Base-by-base conservation (phyloP, 2,329 filamentous ascomycete species). In the Mollisiaceae sp. region DNA sequence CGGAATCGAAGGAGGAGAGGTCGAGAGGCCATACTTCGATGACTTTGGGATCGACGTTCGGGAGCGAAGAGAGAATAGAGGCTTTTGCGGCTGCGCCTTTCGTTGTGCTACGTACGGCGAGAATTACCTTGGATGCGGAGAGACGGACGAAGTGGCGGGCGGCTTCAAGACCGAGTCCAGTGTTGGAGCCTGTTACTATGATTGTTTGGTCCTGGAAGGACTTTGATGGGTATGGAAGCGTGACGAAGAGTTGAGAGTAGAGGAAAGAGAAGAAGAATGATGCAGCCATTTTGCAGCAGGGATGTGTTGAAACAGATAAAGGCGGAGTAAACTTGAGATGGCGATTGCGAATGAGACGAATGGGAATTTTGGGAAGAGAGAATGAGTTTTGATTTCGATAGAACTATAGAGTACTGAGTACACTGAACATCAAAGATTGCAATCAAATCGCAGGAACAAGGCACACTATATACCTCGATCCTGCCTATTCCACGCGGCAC, bases 101-200 rank as follows among this genome's bases (percentile, higher is more conserved):
- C 4, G 74, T 70, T 0, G 73, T 62, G 54, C 70, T 74, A 20
- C 82, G 76, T 2, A 81, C 79, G 4, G 75, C 82, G 41, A 84
- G 73, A 24, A 83, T 78, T 0, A 83, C 69, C 6, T 72, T 77
- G 0, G 69, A 69, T 1, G 77, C 67, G 1, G 77, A 76, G 3
- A 80, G 76, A 0, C 62, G 64, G 18, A 60, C 56, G 24, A 65
- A 43, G 15, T 79, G 76, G 1, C 72, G 73, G 14, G 76, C 74
- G 0, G 80, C 75, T 65, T 81, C 80, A 0, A 77, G 71, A 0
- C 80, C 80, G 1, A 82, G 72, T 8, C 80, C 80, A 0, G 73
- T 74, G 62, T 82, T 82, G 8, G 78, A 75, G 1, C 80, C 80
- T 0, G 80, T 81, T 1, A 82, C 73, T 2, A 82, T 76, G 50